Conservation (phyloP, 1,284 basidiomycete genomes). For the Moniliophthora roreri region DNA sequence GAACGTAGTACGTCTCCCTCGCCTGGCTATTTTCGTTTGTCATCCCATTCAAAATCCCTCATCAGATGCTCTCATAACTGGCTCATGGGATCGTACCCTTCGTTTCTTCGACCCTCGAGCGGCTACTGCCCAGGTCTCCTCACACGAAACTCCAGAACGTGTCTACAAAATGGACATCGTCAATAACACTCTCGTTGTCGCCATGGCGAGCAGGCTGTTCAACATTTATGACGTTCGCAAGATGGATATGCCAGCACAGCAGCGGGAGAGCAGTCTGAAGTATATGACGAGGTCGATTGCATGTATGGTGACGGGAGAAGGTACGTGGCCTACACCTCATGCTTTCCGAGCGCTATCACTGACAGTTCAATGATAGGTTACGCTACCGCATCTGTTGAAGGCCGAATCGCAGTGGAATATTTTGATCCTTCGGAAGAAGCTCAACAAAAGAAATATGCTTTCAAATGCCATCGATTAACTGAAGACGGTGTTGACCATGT, state of each 20-base stretch:
- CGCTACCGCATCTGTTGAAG: slow-evolving; percentile 92
- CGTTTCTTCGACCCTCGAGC: slow-evolving; percentile 86
- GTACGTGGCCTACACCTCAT: slow-evolving; percentile 52
- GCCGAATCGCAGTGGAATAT: slow-evolving; percentile 96
- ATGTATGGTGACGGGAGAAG: slow-evolving; percentile 91
- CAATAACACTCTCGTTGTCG: slow-evolving; percentile 78
- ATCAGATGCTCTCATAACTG: slow-evolving; percentile 74
- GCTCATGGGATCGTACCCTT: slow-evolving; percentile 89
- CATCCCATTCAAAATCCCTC: slow-evolving; percentile 4
- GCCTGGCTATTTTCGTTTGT: not conserved
- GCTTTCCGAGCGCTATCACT: slow-evolving; percentile 2
- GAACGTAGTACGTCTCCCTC: slow-evolving; percentile 45
- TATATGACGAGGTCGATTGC: slow-evolving; percentile 91
- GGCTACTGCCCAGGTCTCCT: slow-evolving; percentile 55
- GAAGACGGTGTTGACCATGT: slow-evolving; percentile 94
- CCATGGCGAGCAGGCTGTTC: slow-evolving; percentile 88
- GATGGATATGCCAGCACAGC: slow-evolving; percentile 72
- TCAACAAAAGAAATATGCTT: slow-evolving; percentile 95
- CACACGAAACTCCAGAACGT: slow-evolving; percentile 75
- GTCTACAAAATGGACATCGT: slow-evolving; percentile 82
- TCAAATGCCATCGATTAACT: slow-evolving; percentile 94
- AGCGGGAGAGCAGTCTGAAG: slow-evolving; percentile 91
- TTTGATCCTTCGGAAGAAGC: slow-evolving; percentile 79
- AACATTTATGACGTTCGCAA: slow-evolving; percentile 84
- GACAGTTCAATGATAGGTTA: slow-evolving; percentile 59